These are phyloP conservation scores for Thalassiosira livingstoniorum DNA, from an alignment of 352 stramenopile genomes.

Conservation along the genomic window DNA sequence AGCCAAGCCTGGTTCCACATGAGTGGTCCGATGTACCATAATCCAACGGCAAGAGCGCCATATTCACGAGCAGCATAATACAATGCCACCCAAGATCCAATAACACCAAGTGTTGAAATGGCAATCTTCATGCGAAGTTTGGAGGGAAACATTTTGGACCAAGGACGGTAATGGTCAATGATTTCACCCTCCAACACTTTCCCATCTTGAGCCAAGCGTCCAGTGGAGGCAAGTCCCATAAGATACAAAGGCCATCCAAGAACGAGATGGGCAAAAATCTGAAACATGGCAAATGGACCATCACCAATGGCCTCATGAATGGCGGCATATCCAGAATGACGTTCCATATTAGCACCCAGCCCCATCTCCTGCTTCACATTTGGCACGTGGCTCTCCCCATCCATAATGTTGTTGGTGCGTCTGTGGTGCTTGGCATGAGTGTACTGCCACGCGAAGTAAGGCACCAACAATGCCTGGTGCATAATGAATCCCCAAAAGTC, in stretches of 20 bases:
- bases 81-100: slow-evolving; percentile 81
- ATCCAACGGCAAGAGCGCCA: slow-evolving; percentile 88
- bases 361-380: slow-evolving; percentile 88
- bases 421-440: slow-evolving; percentile 87
- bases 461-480: slow-evolving; percentile 96
- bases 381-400: slow-evolving; percentile 98
- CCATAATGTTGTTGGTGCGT: slow-evolving; percentile 88
- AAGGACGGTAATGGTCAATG: slow-evolving; percentile 95
- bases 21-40: slow-evolving; percentile 93
- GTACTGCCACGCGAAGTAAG: slow-evolving; percentile 98
- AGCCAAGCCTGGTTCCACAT: slow-evolving; percentile 89
- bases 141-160: slow-evolving; percentile 92
- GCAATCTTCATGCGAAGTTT: slow-evolving; percentile 93
- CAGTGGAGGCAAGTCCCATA: slow-evolving; percentile 91
- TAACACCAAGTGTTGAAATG: slow-evolving; percentile 91
- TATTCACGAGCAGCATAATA: slow-evolving; percentile 73
- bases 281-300: slow-evolving; percentile 93
- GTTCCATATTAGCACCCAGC: slow-evolving; percentile 66
- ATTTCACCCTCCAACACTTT: slow-evolving; percentile 65
- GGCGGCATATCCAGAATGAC: slow-evolving; percentile 75
- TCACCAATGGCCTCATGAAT: slow-evolving; percentile 91
- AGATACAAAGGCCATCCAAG: slow-evolving; percentile 98
- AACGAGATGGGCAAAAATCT: slow-evolving; percentile 91
- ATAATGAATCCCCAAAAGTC: slow-evolving; percentile 95
- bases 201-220: slow-evolving; percentile 74